phyloP scores from a whole-genome alignment of 768 basidiomycete species.

The Dacryopinax primogenitus region DNA sequence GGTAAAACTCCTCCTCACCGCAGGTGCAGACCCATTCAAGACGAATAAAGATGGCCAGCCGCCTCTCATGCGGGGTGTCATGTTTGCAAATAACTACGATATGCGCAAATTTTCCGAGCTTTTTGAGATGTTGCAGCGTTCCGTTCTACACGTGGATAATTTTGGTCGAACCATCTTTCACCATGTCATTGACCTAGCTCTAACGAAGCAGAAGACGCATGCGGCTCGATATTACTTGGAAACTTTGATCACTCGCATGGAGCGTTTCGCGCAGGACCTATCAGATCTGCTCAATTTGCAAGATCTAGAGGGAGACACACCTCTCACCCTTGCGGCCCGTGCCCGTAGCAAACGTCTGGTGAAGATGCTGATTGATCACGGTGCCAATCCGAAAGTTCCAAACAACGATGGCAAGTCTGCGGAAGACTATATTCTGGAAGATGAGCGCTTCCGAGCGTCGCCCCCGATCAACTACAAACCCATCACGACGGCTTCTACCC shows the following conservation, averaged over 20 bases:
- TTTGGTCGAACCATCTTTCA: constrained; percentile 96
- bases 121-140: constrained; percentile 92
- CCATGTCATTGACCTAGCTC: constrained; percentile 92
- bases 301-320: constrained; percentile 97
- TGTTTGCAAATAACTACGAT: constrained; percentile 99
- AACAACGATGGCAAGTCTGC: constrained; percentile 94
- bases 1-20: constrained; percentile 83
- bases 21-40: constrained; percentile 92
- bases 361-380: constrained; percentile 89
- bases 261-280: constrained; percentile 89
- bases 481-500: constrained; percentile 31
- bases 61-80: constrained; percentile 93
- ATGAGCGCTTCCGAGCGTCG: constrained; percentile 89
- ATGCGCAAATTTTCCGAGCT: constrained; percentile 97
- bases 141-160: constrained; percentile 96
- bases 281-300: constrained; percentile 99
- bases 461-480: constrained; percentile 61
- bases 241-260: constrained; percentile 70
- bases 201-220: constrained; percentile 95
- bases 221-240: constrained; percentile 99
- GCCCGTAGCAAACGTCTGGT: constrained; percentile 92
- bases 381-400: constrained; percentile 85
- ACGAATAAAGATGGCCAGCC: constrained; percentile 96
- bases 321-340: constrained; percentile 88
- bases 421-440: constrained; percentile 97